These are phyloP conservation scores for Kwoniella bestiolae DNA, from an alignment of 768 basidiomycete genomes.

Conservation along the genomic window DNA sequence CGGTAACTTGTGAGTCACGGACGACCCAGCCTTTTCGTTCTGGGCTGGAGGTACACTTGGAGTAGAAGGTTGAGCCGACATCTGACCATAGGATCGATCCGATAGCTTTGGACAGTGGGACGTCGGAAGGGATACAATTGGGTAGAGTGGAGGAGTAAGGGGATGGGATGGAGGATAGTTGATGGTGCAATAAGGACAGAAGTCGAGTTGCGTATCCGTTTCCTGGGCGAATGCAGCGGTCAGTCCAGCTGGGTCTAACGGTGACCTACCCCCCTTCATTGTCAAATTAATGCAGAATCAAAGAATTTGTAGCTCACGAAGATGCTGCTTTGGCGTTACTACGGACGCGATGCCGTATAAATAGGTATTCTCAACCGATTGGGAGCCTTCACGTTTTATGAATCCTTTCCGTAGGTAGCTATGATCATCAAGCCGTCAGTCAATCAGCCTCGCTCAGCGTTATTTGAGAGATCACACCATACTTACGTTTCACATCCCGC, in stretches of 20 bases:
- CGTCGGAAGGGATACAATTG: conserved; percentile 15
- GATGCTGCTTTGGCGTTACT: conserved; percentile 37
- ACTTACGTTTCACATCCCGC: conserved; percentile 43
- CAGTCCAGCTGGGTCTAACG: too few species aligned
- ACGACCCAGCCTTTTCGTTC: conserved; percentile 41
- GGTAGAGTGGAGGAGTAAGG: conserved; percentile 20
- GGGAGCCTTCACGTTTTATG: conserved; percentile 22
- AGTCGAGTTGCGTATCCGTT: conserved; percentile 46
- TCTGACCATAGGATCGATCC: conserved; percentile 43
- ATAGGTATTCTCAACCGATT: conserved; percentile 19
- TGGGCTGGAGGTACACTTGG: conserved; percentile 20
- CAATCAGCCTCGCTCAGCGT: neutral
- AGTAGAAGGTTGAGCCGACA: conserved; percentile 41
- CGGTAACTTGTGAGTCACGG: conserved; percentile 11
- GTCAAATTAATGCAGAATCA: too few species aligned
- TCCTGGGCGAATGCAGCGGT: conserved; percentile 15
- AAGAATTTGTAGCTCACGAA: conserved; percentile 22
- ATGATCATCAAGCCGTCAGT: neutral
- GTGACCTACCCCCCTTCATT: too few species aligned
- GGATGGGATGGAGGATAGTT: conserved; percentile 28
- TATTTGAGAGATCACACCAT: neutral
- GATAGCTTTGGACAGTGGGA: conserved; percentile 15
- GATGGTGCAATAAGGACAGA: conserved; percentile 36
- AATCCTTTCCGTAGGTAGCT: conserved; percentile 33
- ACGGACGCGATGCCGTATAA: conserved; percentile 45